phyloP scores from a whole-genome alignment of 2,329 filamentous ascomycete species.

The Colletotrichum destructivum region DNA sequence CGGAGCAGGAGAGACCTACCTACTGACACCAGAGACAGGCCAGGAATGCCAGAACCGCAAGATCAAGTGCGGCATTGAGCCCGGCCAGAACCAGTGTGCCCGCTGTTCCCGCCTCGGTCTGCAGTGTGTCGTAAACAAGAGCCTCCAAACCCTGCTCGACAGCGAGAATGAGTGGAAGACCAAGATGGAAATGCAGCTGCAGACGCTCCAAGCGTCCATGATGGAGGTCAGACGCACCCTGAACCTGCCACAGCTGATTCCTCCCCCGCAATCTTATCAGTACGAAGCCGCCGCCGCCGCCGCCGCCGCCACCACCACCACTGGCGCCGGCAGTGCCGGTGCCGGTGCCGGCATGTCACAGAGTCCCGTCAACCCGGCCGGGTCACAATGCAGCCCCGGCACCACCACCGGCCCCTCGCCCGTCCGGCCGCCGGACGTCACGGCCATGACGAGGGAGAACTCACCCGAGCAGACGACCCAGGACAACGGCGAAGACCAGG shows the following conservation, averaged over 20 bases:
- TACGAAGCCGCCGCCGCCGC: not conserved
- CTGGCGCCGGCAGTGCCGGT: no score
- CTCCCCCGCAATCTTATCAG: slow-evolving; percentile 2
- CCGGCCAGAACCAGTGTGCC: slow-evolving; percentile 61
- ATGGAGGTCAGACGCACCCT: slow-evolving; percentile 47
- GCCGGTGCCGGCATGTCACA: slow-evolving; percentile 28
- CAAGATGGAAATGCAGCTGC: slow-evolving; percentile 49
- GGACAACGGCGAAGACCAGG: slow-evolving; percentile 46
- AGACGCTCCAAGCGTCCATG: slow-evolving; percentile 47
- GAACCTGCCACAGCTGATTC: slow-evolving; percentile 39
- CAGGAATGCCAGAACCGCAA: slow-evolving; percentile 68
- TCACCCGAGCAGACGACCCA: slow-evolving; percentile 47
- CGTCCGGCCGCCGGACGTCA: slow-evolving; percentile 44
- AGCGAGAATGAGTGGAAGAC: slow-evolving; percentile 64
- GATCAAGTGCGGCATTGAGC: slow-evolving; percentile 67
- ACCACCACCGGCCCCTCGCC: slow-evolving; percentile 42
- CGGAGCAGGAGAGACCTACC: no score
- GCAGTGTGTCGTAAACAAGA: slow-evolving; percentile 69
- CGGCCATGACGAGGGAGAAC: slow-evolving; percentile 53
- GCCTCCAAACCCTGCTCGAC: slow-evolving; percentile 68
- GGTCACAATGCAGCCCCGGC: slow-evolving; percentile 41
- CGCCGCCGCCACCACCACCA: no score
- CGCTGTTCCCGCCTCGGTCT: slow-evolving; percentile 65
- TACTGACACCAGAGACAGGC: slow-evolving; percentile 42
- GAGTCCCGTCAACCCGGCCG: slow-evolving; percentile 36